A percentile compares a stretch with the other conserved stretches of the same genome.
Conservation (phyloP, 371 early-diverging fungal species). For the Mortierella sp. region DNA sequence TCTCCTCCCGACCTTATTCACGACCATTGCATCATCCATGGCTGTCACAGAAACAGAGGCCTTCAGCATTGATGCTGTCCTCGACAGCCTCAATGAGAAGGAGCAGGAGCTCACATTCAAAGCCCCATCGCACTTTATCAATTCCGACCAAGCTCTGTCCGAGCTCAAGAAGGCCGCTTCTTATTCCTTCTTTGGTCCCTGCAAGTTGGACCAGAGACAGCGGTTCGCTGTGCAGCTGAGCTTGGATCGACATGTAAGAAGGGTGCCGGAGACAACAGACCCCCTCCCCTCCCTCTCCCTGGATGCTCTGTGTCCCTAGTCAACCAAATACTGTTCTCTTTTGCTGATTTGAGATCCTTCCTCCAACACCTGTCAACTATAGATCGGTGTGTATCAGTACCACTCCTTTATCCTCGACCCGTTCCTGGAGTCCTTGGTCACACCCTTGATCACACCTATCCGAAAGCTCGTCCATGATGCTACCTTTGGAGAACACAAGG, state of each 20-base stretch:
- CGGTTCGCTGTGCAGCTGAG: constrained; percentile 23
- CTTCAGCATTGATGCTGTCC: constrained; percentile 26
- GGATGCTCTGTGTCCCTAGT: no score
- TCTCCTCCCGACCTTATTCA: constrained; percentile 2
- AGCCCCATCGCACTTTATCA: constrained; percentile 37
- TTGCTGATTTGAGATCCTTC: background rate
- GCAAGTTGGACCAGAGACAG: constrained; percentile 19
- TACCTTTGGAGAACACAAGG: constrained; percentile 48
- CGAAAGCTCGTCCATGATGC: constrained; percentile 57
- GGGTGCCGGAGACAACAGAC: background rate
- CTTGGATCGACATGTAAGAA: constrained; percentile 5
- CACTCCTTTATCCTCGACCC: constrained; percentile 91
- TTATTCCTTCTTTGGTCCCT: constrained; percentile 25
- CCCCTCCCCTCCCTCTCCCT: background rate
- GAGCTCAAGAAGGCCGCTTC: constrained; percentile 24
- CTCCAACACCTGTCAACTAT: no score
- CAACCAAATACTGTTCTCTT: background rate
- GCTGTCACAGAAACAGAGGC: constrained; percentile 14
- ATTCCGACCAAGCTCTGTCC: constrained; percentile 20
- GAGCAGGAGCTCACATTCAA: constrained; percentile 15
- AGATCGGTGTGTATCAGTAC: constrained; percentile 86
- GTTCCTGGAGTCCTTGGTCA: constrained; percentile 76
- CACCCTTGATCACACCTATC: constrained; percentile 70
- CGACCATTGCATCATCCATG: background rate
- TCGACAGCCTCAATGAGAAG: constrained; percentile 16